Conservation (phyloP, 164 flowering plant genomes). For the Kalanchoe fedtschenkoi region DNA sequence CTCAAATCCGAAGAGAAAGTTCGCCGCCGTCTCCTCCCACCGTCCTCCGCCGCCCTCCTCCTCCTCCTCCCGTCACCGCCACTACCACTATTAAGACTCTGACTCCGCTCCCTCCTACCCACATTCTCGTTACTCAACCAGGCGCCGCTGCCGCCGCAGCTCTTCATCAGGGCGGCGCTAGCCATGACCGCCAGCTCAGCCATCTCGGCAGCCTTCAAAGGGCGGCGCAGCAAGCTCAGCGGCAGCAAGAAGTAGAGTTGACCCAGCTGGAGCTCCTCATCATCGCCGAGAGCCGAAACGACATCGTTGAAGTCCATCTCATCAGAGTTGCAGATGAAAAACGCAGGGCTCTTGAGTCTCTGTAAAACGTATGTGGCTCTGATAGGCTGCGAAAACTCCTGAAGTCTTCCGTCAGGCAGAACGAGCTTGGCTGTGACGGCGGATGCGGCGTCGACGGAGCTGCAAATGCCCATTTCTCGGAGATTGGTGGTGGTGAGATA, state of each 20-base stretch:
- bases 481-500: no score
- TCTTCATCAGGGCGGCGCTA: slow-evolving; percentile 17
- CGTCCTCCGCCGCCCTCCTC: slow-evolving; percentile 7
- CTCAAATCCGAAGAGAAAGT: neutral
- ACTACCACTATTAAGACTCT: slow-evolving; percentile 3
- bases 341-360: slow-evolving; percentile 24
- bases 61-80: slow-evolving; percentile 7
- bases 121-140: slow-evolving; percentile 1
- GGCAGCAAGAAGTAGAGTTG: slow-evolving; percentile 53
- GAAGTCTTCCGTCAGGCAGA: slow-evolving; percentile 39
- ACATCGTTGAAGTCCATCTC: slow-evolving; percentile 51
- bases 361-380: slow-evolving; percentile 35
- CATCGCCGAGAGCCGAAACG: slow-evolving; percentile 27
- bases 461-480: slow-evolving; percentile 13
- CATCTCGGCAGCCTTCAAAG: slow-evolving; percentile 41
- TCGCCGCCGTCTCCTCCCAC: slow-evolving; percentile 7
- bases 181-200: slow-evolving; percentile 63
- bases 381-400: slow-evolving; percentile 41
- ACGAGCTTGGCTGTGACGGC: slow-evolving; percentile 42
- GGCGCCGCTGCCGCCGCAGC: slow-evolving; percentile 3
- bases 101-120: neutral
- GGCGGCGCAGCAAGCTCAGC: slow-evolving; percentile 19
- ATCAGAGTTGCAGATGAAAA: slow-evolving; percentile 58
- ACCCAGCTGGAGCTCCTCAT: slow-evolving; percentile 44
- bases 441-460: slow-evolving; percentile 31